Evolutionary conservation across 2,329 filamentous ascomycete genomes (phyloP).

Genomic region (Didymella segeticola): DNA sequence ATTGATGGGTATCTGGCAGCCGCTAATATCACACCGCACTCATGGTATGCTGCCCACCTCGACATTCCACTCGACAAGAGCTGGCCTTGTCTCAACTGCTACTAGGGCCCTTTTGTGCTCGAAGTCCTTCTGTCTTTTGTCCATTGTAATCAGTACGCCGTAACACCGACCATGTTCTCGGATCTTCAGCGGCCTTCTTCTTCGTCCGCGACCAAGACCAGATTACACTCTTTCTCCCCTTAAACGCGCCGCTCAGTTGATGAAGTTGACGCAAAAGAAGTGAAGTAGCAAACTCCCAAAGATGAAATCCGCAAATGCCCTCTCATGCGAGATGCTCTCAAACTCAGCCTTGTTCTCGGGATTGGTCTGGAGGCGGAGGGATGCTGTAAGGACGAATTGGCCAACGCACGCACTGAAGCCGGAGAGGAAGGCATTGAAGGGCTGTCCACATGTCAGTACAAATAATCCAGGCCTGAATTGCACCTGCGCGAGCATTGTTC

Average conservation of each 20-base stretch:
- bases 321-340: slow-evolving; percentile 76
- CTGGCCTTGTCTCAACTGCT: not conserved
- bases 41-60: not conserved
- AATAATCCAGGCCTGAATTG: not conserved
- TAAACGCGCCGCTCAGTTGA: slow-evolving; percentile 71
- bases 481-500: not conserved
- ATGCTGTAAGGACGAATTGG: slow-evolving; percentile 95
- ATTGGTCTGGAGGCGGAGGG: slow-evolving; percentile 90
- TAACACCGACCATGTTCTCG: slow-evolving; percentile 2
- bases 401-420: slow-evolving; percentile 95
- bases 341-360: slow-evolving; percentile 81
- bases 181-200: not conserved
- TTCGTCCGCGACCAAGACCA: not conserved
- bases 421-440: slow-evolving; percentile 97
- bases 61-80: not conserved
- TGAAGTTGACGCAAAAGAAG: slow-evolving; percentile 99
- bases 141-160: slow-evolving; percentile 12
- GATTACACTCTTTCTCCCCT: not conserved
- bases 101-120: too few species aligned
- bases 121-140: not conserved
- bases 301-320: slow-evolving; percentile 94
- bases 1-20: slow-evolving; percentile 8
- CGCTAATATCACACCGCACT: not conserved
- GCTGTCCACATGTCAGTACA: slow-evolving; percentile 61
- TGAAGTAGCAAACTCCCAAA: slow-evolving; percentile 95